Evolutionary conservation across 2,329 filamentous ascomycete species (phyloP).

Genomic region (Tolypocladium paradoxum): DNA sequence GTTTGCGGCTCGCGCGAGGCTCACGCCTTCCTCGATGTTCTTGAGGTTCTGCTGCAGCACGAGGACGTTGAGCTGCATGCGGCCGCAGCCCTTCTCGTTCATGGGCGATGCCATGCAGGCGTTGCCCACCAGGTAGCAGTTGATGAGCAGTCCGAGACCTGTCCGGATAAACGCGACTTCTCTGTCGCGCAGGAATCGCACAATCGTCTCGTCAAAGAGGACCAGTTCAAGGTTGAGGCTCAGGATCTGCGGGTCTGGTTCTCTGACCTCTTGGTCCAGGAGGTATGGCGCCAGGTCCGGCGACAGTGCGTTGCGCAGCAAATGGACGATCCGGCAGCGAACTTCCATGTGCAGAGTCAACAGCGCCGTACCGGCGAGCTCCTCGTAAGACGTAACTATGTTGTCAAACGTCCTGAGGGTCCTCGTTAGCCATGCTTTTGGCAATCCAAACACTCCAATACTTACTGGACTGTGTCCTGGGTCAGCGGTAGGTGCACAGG

Average conservation of each 20-base stretch:
- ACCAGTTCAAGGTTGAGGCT: conserved; percentile 74
- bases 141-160: conserved; percentile 68
- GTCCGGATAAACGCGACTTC: conserved; percentile 68
- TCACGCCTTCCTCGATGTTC: conserved; percentile 68
- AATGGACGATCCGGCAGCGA: conserved; percentile 74
- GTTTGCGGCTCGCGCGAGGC: conserved; percentile 49
- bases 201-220: conserved; percentile 75
- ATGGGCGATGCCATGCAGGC: conserved; percentile 64
- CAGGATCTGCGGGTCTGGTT: conserved; percentile 73
- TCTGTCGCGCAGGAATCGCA: conserved; percentile 56
- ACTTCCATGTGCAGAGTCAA: conserved; percentile 83
- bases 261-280: conserved; percentile 61
- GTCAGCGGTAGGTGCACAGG: conserved; percentile 82
- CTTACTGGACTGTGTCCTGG: conserved; percentile 68
- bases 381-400: conserved; percentile 72
- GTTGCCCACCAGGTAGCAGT: conserved; percentile 65
- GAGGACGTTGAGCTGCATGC: conserved; percentile 87
- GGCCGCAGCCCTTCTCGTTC: conserved; percentile 72
- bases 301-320: conserved; percentile 55
- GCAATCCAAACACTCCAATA: conserved; percentile 6
- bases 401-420: conserved; percentile 64
- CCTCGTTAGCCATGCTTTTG: conserved; percentile 11
- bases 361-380: conserved; percentile 68
- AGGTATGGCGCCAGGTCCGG: conserved; percentile 50
- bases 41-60: conserved; percentile 96